Percentiles rank a stretch among this genome's conserved stretches.
Evolutionary conservation across 2,329 filamentous ascomycete species (phyloP).

Genomic region (Verticillium nubilum): DNA sequence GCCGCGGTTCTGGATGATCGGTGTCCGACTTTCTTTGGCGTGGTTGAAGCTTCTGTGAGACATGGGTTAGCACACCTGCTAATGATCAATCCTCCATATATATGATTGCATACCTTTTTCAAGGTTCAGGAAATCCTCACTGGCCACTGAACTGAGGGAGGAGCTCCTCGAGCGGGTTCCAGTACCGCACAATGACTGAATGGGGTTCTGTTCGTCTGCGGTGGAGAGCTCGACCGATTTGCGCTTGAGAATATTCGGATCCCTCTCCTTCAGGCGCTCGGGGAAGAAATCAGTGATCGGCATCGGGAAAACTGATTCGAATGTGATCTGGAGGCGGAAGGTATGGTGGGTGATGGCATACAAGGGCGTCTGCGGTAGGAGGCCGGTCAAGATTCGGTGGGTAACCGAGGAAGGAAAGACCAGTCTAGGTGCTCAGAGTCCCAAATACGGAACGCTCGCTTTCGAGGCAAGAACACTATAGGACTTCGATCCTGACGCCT

Average conservation of each 20-base stretch:
- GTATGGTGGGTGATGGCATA: neutral
- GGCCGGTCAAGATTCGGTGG: too few species aligned
- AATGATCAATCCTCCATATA: neutral
- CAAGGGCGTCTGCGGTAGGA: neutral
- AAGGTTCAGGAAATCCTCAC: neutral
- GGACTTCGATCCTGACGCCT: too few species aligned
- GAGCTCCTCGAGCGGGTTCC: neutral
- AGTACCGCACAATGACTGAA: neutral
- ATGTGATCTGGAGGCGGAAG: neutral
- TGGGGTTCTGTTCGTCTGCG: neutral
- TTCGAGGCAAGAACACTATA: too few species aligned
- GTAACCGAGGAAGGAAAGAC: neutral
- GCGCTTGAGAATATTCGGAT: neutral
- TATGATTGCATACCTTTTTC: neutral
- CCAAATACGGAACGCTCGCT: too few species aligned
- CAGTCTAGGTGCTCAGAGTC: too few species aligned
- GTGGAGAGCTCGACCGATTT: neutral
- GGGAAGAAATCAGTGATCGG: too few species aligned
- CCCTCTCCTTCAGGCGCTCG: neutral
- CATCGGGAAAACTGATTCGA: neutral
- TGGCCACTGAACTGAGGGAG: neutral
- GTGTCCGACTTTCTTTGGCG: constrained; percentile 5
- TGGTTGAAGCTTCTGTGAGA: neutral
- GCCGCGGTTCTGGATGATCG: constrained; percentile 8
- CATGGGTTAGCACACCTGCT: neutral